Evolutionary conservation across 768 basidiomycete species (phyloP).

Genomic region (Pilatotrama ljubarskyi): DNA sequence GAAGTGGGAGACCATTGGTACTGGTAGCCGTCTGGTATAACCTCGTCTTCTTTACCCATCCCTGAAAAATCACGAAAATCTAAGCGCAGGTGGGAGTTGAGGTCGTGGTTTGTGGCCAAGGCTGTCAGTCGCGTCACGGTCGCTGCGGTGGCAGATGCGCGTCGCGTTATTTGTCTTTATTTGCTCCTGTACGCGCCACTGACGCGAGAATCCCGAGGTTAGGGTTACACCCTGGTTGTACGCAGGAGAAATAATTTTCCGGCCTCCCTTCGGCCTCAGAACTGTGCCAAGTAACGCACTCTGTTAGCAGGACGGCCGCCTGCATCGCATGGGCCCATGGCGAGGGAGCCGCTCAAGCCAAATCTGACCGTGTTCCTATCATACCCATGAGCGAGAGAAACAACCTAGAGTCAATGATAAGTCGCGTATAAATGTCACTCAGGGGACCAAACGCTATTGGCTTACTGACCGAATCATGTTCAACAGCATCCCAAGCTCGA

Average conservation of each 20-base stretch:
- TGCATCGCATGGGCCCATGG: background rate
- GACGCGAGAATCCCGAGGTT: background rate
- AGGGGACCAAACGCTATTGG: constrained; percentile 8
- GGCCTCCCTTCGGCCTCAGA: background rate
- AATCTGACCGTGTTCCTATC: background rate
- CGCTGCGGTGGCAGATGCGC: background rate
- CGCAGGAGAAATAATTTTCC: constrained; percentile 5
- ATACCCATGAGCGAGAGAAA: background rate
- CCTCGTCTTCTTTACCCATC: constrained; percentile 40
- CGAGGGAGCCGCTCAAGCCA: background rate
- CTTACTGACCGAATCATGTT: background rate
- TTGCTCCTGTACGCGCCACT: constrained; percentile 19
- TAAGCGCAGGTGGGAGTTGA: no score
- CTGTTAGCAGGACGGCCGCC: background rate
- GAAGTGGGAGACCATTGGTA: constrained; percentile 55
- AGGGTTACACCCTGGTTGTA: constrained; percentile 1
- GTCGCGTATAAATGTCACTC: background rate
- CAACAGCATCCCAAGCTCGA: background rate
- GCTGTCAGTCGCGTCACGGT: background rate
- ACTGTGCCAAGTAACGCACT: background rate
- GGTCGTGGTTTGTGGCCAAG: background rate
- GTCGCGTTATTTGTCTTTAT: constrained; percentile 23
- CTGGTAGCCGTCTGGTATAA: constrained; percentile 40
- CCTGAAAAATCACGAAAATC: background rate
- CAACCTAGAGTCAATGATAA: background rate